Conservation (phyloP, 1,284 basidiomycete genomes). For the Tetrapyrgos nigripes region DNA sequence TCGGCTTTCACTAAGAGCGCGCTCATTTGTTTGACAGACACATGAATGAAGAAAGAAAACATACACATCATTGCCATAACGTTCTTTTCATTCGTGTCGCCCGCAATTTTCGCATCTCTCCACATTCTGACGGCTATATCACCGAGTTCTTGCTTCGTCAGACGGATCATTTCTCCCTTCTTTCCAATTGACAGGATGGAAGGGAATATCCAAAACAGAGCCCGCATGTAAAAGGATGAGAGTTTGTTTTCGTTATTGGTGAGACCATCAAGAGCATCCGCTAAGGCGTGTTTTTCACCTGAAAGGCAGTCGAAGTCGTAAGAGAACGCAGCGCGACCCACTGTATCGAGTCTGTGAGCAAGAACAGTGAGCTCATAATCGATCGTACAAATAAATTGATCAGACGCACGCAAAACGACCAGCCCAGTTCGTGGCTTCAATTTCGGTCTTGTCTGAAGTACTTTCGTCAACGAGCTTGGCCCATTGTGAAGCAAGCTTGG, state of each 20-base stretch:
- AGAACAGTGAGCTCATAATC: constrained; percentile 1
- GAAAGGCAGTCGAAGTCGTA: constrained; percentile 60
- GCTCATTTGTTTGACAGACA: not conserved
- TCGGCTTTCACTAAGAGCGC: constrained; percentile 48
- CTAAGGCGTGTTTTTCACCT: constrained; percentile 50
- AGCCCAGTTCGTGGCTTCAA: constrained; percentile 64
- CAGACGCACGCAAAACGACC: constrained; percentile 59
- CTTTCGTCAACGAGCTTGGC: constrained; percentile 46
- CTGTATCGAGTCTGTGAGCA: constrained; percentile 55
- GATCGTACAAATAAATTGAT: constrained; percentile 1
- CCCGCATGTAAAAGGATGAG: constrained; percentile 68
- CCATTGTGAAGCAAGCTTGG: constrained; percentile 56
- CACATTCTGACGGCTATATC: constrained; percentile 55
- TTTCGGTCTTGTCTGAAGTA: constrained; percentile 44
- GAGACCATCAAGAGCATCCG: constrained; percentile 57
- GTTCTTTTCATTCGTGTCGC: constrained; percentile 48
- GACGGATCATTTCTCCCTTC: constrained; percentile 62
- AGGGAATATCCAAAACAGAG: constrained; percentile 64
- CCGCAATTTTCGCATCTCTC: constrained; percentile 52
- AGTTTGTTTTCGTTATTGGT: constrained; percentile 62
- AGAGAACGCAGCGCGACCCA: constrained; percentile 61
- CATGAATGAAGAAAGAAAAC: constrained; percentile 24
- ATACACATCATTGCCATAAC: constrained; percentile 59
- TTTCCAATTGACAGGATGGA: constrained; percentile 57
- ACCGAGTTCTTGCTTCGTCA: constrained; percentile 56